Percentiles rank a stretch among this genome's conserved stretches.
Evolutionary conservation across 805 yeast species (phyloP).

Genomic region (Candida easanensis): DNA sequence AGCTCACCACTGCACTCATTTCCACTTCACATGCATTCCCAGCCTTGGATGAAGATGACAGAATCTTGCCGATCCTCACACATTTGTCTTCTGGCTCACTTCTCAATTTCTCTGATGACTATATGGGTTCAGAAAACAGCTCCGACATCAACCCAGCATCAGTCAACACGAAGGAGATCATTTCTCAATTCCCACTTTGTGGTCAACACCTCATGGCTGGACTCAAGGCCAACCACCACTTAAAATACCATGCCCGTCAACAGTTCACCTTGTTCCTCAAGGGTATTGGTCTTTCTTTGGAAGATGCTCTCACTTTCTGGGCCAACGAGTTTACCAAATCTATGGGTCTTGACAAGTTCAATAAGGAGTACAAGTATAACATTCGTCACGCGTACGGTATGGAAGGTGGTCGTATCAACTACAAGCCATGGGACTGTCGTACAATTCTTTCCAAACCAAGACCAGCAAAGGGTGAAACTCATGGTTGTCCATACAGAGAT

Average conservation of each 20-base stretch:
- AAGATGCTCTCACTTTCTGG: constrained; percentile 90
- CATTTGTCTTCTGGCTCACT: constrained; percentile 75
- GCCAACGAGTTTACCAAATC: constrained; percentile 62
- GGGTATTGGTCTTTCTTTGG: constrained; percentile 84
- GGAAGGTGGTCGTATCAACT: constrained; percentile 85
- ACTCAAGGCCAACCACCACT: constrained; percentile 61
- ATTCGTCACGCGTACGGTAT: constrained; percentile 88
- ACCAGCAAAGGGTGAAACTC: constrained; percentile 66
- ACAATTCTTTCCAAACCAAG: constrained; percentile 70
- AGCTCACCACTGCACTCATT: constrained; percentile 43
- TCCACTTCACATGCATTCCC: constrained; percentile 77
- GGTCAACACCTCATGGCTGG: constrained; percentile 63
- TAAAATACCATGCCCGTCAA: constrained; percentile 80
- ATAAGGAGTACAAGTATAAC: constrained; percentile 85
- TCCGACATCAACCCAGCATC: constrained; percentile 58
- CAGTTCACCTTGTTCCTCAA: constrained; percentile 83
- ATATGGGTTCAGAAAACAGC: constrained; percentile 21
- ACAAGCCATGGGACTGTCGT: constrained; percentile 82
- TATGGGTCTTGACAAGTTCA: constrained; percentile 69
- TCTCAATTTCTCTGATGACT: constrained; percentile 29
- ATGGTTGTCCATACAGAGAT: constrained; percentile 93
- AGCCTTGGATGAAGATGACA: constrained; percentile 85
- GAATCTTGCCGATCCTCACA: constrained; percentile 79
- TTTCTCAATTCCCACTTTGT: constrained; percentile 79
- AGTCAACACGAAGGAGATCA: constrained; percentile 52